Base-by-base conservation (phyloP, 805 yeast species). In the Naumovozyma castellii region DNA sequence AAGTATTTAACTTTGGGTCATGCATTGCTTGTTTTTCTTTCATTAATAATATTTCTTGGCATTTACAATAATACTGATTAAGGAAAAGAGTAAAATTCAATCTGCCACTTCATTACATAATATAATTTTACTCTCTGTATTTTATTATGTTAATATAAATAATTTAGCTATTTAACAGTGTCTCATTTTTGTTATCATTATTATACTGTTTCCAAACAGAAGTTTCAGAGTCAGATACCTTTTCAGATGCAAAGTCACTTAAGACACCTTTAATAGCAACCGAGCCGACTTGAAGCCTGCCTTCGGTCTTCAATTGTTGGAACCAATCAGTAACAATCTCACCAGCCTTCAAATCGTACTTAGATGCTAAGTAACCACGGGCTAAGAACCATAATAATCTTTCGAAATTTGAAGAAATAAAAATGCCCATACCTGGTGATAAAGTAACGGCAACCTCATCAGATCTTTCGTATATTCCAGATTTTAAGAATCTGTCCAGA, bases 371-470 rank as follows among this genome's bases (percentile, higher is more conserved):
- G 41, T 81, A 72, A 53, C 82, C 80, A 60, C 88, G 78, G 19
- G 88, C 84, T 59, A 88, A 74, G 59, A 84, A 87, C 98, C 98
- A 92, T 50, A 92, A 70, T 59, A 88, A 76, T 66, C 99, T 82
- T 71, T 92, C 99, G 57, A 92, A 92, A 65, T 92, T 92, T 19
- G 95, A 84, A 14, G 97, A 86, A 42, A 92, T 85, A 53, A 86
- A 75, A 55, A 92, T 92, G 64, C 92, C 99, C 99, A 92, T 92
- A 34, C 98, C 99, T 47, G 99, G 99, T 2, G 97, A 85, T 53
- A 79, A 68, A 12, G 97, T 88, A 27, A 90, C 87, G 58, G 82
- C 84, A 35, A 86, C 97, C 41, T 74, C 76, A 40, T 69, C 69
- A 27, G 68, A 66, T 70, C 86, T 88, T 53, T 81, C 87, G 57